Evolutionary conservation across 306 rosid genomes (phyloP).

Genomic region (Cicer chorassanicum): DNA sequence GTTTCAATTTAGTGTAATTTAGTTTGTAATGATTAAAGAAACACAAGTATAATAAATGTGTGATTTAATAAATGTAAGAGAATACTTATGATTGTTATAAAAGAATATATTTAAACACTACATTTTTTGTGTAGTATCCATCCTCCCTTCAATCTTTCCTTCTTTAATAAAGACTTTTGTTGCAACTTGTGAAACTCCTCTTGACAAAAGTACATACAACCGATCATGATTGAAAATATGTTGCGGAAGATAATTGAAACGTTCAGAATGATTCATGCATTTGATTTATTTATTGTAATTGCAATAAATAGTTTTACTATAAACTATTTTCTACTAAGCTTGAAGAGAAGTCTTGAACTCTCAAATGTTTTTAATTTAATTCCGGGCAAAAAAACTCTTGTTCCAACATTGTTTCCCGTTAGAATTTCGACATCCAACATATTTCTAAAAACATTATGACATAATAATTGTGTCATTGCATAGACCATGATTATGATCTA

Average conservation of each 20-base stretch:
- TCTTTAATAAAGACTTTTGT: neutral
- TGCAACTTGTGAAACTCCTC: neutral
- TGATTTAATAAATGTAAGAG: no score
- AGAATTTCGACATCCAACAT: neutral
- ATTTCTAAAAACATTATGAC: neutral
- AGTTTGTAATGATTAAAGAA: no score
- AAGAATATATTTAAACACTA: neutral
- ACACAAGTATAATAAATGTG: no score
- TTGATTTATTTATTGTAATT: slow-evolving; percentile 1
- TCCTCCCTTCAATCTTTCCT: neutral
- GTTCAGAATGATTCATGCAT: neutral
- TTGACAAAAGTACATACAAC: neutral
- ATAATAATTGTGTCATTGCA: neutral
- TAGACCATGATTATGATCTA: no score
- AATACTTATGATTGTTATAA: neutral
- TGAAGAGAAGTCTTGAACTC: neutral
- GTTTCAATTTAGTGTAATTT: no score
- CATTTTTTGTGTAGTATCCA: no score
- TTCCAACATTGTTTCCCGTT: neutral
- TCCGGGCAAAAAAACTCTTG: neutral
- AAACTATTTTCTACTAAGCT: neutral
- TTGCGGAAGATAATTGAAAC: neutral
- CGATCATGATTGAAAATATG: neutral
- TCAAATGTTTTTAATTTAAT: neutral
- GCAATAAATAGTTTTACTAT: neutral